Evolutionary conservation across 192 early-diverging fungal genomes (phyloP), one percentile per base, ranked within the genome.

Genomic region (Coemansia furcata): DNA sequence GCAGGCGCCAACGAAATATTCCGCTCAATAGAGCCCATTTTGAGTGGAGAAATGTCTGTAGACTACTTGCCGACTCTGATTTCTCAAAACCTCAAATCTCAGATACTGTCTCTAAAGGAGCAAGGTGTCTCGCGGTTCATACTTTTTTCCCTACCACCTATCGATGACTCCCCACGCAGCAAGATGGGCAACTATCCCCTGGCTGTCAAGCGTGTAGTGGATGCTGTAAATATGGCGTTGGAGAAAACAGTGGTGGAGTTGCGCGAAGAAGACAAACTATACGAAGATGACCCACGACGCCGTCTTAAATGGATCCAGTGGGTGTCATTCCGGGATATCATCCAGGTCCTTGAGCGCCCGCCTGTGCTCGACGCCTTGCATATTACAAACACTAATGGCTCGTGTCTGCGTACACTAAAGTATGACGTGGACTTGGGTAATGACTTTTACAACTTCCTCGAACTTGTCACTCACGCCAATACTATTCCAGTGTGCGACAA

Each of bases 391-490:
- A 82, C 67, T 17, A 72, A 72, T 21, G 63, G 36, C 23, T 73
- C 79, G 7, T 82, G 79, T 36, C 52, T 82, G 35, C 63, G 72
- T 21, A 76, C 79, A 12, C 63, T 82, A 4, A 76, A 82, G 44
- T 82, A 82, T 36, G 79, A 76, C 29, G 74, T 76, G 0, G 79
- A 82, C 38, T 44, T 82, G 65, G 79, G 79, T 37, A 82, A 76
- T 47, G 79, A 82, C 57, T 82, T 82, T 72, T 82, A 82, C 74
- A 82, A 82, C 59, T 82, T 82, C 44, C 67, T 82, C 35, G 79
- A 82, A 58, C 79, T 82, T 14, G 79, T 82, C 36, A 73, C 79
- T 4, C 79, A 82, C 37, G 79, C 79, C 15, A 76, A 82, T 49
- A 83, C 75, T 7, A 78, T 83, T 21, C 80, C 80, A 0, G 63